Base-by-base conservation (phyloP, 108 stramenopile genomes). In the Craspedostauros australis region DNA sequence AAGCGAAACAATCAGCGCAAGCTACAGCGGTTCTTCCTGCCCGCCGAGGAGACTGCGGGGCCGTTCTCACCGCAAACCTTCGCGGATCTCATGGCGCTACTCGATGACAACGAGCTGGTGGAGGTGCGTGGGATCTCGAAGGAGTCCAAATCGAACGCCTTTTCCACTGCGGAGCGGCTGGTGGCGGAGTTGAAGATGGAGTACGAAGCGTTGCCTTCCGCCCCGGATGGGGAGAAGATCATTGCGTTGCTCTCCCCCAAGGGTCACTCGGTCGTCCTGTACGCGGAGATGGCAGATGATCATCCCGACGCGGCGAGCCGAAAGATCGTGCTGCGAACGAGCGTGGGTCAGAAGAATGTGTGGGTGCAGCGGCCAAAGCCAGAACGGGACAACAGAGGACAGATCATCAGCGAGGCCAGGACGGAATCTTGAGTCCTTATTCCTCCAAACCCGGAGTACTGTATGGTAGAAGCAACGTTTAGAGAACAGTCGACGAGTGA, bases 391-490 rank as follows among this genome's bases (percentile, higher is more conserved):
- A 20, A 68, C 23, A 19, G 71, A 14, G 76, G 76, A 37, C 69
- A 72, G 31, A 72, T 76, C 33, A 60, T 76, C 31, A 66, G 42
- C 11, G 68, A 66, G n/a, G n/a, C n/a, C n/a, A n/a, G n/a, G n/a
- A n/a, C n/a, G n/a, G n/a, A n/a, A n/a, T n/a, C n/a, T n/a, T n/a
- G n/a, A n/a, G n/a, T n/a, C n/a, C n/a, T n/a, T n/a, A n/a, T n/a
- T n/a, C n/a, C n/a, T n/a, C n/a, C n/a, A n/a, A n/a, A n/a, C n/a
- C n/a, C n/a, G n/a, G n/a, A n/a, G n/a, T n/a, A n/a, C n/a, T n/a
- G n/a, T n/a, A n/a, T n/a, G n/a, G n/a, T n/a, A n/a, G n/a, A n/a
- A n/a, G n/a, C n/a, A n/a, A n/a, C n/a, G n/a, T n/a, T n/a, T n/a
- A n/a, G n/a, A n/a, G n/a, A n/a, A n/a, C n/a, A n/a, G n/a, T n/a